These are phyloP conservation scores for Orbilia javanica DNA, from an alignment of 2,329 filamentous ascomycete genomes.

Conservation along the genomic window DNA sequence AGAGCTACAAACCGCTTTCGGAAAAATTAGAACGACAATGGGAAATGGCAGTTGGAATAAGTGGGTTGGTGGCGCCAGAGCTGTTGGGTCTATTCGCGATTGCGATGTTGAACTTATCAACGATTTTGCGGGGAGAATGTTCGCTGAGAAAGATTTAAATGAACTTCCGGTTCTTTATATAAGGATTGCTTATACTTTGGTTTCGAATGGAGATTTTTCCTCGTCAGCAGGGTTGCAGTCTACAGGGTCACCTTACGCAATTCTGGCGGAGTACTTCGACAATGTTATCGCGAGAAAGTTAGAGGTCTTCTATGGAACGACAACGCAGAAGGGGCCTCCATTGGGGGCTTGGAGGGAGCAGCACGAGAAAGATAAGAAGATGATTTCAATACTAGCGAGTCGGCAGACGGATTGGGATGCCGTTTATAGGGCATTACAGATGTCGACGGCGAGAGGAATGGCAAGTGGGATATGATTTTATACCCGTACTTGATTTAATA, in stretches of 20 bases:
- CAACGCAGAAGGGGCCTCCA: background rate
- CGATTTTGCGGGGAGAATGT: slow-evolving; percentile 14
- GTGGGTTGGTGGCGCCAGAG: slow-evolving; percentile 1
- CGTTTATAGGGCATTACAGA: slow-evolving; percentile 27
- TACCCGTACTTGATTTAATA: background rate
- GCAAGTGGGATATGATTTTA: slow-evolving; percentile 18
- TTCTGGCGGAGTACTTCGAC: slow-evolving; percentile 36
- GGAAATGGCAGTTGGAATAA: slow-evolving; percentile 31
- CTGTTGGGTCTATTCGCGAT: background rate
- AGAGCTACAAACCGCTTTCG: slow-evolving; percentile 16
- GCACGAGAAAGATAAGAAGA: slow-evolving; percentile 25
- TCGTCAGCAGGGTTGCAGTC: background rate
- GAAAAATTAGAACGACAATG: background rate
- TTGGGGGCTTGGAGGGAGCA: background rate
- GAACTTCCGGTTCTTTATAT: slow-evolving; percentile 41
- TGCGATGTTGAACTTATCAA: slow-evolving; percentile 12
- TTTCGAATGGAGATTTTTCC: slow-evolving; percentile 2
- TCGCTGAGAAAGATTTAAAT: background rate
- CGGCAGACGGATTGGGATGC: slow-evolving; percentile 52
- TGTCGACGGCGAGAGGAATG: slow-evolving; percentile 40
- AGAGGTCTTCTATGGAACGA: slow-evolving; percentile 27
- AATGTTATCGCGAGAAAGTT: slow-evolving; percentile 37
- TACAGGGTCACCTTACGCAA: slow-evolving; percentile 16
- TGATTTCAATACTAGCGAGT: slow-evolving; percentile 37
- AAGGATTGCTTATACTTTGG: slow-evolving; percentile 27